Base-by-base conservation (phyloP, 257 asterid genomes). In the Petunia axillaris region DNA sequence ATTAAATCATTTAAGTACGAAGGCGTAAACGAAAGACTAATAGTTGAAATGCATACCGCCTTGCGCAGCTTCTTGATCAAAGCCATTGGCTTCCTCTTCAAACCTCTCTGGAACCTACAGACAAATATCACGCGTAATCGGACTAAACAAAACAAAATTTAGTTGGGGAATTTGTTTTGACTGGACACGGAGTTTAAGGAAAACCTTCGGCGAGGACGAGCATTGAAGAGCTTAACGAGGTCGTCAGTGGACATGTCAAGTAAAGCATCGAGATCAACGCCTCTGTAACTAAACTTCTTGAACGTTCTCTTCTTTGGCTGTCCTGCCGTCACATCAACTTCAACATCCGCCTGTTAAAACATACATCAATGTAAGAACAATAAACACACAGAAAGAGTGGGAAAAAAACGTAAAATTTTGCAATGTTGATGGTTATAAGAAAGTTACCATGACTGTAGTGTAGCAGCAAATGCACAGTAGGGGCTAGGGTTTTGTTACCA, bases 241-340 rank as follows among this genome's bases (percentile, higher is more conserved):
- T 79, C 83, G 53, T 83, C 83, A 38, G 86, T 83, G 83, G 86
- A 55, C 83, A 83, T 83, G 57, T 79, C 86, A 44, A 83, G 83
- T 2, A 83, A 83, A 54, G 86, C 87, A 85, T 92, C 97, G 82
- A 93, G 98, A 81, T 93, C 97, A 0, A 92, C 96, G 8, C 97
- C 97, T 70, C 95, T 87, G 91, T 87, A 94, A 83, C 92, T 90
- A 79, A 94, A 94, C 97, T 94, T 93, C 93, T 93, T 93, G 80
- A 93, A 93, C 82, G 92, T 88, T 60, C 97, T 93, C 92, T 91
- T 93, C 90, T 87, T 91, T 3, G 92, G 91, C 87, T 85, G 93
- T 5, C 92, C 95, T 5, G 94, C 77, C 70, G 93, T 81, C 36
- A 90, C 88, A 64, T 89, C 97, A 8, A 87, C 63, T 40, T 93